Evolutionary conservation across 2,329 filamentous ascomycete species (phyloP).

Genomic region (Cryphonectria parasitica): DNA sequence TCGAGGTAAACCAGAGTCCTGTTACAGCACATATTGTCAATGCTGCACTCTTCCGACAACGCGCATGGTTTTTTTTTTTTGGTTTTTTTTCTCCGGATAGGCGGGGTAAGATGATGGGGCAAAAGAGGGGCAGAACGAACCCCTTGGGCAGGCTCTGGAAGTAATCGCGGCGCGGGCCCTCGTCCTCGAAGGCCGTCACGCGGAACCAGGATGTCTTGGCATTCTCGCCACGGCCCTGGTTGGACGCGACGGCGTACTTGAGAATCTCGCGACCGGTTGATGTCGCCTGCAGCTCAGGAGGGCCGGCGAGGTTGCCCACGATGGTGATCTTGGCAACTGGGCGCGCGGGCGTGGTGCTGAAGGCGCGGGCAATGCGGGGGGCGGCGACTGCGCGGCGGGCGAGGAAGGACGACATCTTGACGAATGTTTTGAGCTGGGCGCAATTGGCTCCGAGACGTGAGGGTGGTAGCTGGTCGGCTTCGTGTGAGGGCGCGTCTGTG

Average conservation of each 20-base stretch:
- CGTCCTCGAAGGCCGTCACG: conserved; percentile 70
- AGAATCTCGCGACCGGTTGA: conserved; percentile 74
- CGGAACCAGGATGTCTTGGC: conserved; percentile 84
- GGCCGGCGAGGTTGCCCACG: conserved; percentile 80
- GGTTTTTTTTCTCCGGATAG: neutral
- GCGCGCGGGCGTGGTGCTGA: conserved; percentile 71
- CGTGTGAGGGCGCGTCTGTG: neutral
- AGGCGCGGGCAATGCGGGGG: conserved; percentile 62
- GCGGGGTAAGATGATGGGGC: neutral
- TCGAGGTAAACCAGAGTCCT: conserved; percentile 84
- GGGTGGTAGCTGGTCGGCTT: neutral
- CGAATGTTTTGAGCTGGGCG: neutral
- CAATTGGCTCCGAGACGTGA: neutral
- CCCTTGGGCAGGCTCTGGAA: conserved; percentile 80
- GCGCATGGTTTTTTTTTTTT: neutral
- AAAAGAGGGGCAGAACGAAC: conserved; percentile 55
- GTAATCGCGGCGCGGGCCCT: conserved; percentile 72
- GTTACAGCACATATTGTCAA: conserved; percentile 23
- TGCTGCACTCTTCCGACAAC: neutral
- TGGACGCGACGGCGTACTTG: conserved; percentile 76
- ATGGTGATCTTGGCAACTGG: conserved; percentile 80
- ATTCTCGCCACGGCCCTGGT: conserved; percentile 68
- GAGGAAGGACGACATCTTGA: conserved; percentile 33
- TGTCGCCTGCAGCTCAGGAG: conserved; percentile 75
- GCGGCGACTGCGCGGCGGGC: conserved; percentile 37